Base-by-base conservation (phyloP, 257 asterid genomes). In the Penstemon eatonii region DNA sequence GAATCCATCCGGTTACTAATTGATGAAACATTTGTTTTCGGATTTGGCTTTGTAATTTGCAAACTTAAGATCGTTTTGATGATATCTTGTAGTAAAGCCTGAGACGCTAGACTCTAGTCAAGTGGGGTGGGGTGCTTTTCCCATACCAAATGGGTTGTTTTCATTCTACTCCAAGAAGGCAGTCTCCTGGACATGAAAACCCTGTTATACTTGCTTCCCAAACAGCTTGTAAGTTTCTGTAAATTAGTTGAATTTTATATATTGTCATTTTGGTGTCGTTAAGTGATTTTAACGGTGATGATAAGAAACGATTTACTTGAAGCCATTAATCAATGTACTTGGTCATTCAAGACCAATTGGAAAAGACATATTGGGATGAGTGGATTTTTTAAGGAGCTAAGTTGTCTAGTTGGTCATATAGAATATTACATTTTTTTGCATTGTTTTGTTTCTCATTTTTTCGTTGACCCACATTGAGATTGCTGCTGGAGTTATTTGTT, bases 181-280 rank as follows among this genome's bases (percentile, higher is more conserved):
- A 89, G 72, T 83, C 72, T 65, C 96, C 92, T n/a, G 92, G 96
- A 56, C 87, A 87, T 67, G 96, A 92, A 79, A 87, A 89, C 67
- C 98, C 98, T 56, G 72, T 84, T 60, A 70, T 58, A 60, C 96
- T 92, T 79, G 92, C 98, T 68, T 87, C 96, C 3, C 92, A 86
- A 72, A 92, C 98, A 43, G 92, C 96, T 39, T 92, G 98, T 92
- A 81, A 86, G 96, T 78, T 56, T 38, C 13, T 63, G 33, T 25
- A 37, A 57, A 66, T 15, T 56, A 52, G 5, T 57, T 13, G 39
- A n/a, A 13, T n/a, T 42, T 4, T 3, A 7, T 33, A 3, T 56
- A 19, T 3, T 25, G 13, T 56, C 33, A 25, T 25, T 25, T 56
- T 39, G 5, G 10, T 59, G 43, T 25, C 13, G 19, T 18, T 45